These are phyloP conservation scores for Aspergillus sclerotiicarbonarius DNA, from an alignment of 495 filamentous ascomycete genomes.

Conservation along the genomic window DNA sequence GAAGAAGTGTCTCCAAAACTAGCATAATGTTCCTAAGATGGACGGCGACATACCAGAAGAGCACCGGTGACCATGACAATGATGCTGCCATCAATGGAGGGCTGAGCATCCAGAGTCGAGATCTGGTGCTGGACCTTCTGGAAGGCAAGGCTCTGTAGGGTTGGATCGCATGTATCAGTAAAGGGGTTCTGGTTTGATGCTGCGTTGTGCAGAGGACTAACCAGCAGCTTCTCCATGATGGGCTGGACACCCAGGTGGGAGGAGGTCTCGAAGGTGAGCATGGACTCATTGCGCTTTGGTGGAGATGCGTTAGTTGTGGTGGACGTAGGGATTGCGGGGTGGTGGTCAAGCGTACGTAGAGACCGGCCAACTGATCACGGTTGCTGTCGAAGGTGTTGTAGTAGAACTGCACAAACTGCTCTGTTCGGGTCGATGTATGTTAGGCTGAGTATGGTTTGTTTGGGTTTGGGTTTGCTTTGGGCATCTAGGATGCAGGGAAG, in stretches of 20 bases:
- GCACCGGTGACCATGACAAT: constrained; percentile 82
- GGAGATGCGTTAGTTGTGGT: constrained; percentile 9
- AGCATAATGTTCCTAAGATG: not conserved
- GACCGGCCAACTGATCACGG: constrained; percentile 56
- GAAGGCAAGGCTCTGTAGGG: constrained; percentile 62
- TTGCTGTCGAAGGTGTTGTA: constrained; percentile 78
- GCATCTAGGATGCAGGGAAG: not conserved
- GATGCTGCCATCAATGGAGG: constrained; percentile 61
- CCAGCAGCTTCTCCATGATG: constrained; percentile 77
- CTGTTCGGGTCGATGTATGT: constrained; percentile 42
- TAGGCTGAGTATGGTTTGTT: constrained; percentile 14
- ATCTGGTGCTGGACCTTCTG: constrained; percentile 69
- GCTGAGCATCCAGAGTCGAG: constrained; percentile 73
- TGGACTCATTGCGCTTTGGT: constrained; percentile 73
- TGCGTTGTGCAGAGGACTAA: constrained; percentile 36
- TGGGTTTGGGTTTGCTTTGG: not conserved
- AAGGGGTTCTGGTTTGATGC: not conserved
- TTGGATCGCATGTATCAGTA: constrained; percentile 11
- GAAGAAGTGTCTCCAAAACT: not conserved
- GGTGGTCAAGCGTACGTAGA: constrained; percentile 65
- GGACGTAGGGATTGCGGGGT: not conserved
- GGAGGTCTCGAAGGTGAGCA: constrained; percentile 84
- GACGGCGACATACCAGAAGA: constrained; percentile 62
- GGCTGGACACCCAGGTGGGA: constrained; percentile 53
- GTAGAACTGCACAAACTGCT: constrained; percentile 83